These are phyloP conservation scores for Physcia stellaris DNA, from an alignment of 495 filamentous ascomycete genomes.

Conservation along the genomic window DNA sequence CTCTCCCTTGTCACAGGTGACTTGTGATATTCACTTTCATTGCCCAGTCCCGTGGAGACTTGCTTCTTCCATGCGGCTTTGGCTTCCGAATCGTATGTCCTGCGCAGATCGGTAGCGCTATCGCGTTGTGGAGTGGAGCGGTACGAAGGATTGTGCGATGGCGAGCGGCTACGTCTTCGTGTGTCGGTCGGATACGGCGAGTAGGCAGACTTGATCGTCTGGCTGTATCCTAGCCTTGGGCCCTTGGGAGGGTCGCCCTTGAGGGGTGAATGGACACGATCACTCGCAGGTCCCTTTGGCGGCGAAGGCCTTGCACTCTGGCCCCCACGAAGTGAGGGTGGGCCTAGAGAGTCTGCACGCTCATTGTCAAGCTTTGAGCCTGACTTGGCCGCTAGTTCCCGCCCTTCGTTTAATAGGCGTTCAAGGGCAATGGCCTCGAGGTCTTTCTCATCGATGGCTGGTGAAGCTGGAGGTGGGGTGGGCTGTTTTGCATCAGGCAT, in stretches of 20 bases:
- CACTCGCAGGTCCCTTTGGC: constrained; percentile 1
- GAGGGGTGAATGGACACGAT: constrained; percentile 3
- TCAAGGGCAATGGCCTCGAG: constrained; percentile 43
- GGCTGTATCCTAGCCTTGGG: constrained; percentile 11
- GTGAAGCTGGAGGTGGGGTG: constrained; percentile 16
- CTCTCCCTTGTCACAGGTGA: neutral
- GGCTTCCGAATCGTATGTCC: constrained; percentile 10
- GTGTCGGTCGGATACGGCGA: constrained; percentile 1
- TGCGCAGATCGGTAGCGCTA: too few species aligned
- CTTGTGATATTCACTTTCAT: constrained; percentile 8
- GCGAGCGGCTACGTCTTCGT: constrained; percentile 3
- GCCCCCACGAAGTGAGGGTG: constrained; percentile 18
- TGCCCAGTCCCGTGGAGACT: constrained; percentile 12
- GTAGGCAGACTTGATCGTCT: neutral
- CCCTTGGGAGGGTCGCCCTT: constrained; percentile 6
- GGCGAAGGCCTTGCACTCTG: constrained; percentile 9
- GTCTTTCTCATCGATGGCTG: constrained; percentile 42
- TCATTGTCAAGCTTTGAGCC: constrained; percentile 45
- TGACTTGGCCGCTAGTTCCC: constrained; percentile 46
- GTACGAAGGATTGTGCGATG: neutral
- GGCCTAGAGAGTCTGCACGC: constrained; percentile 30
- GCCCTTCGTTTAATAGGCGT: constrained; percentile 43
- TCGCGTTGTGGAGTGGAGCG: neutral
- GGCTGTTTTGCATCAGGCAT: neutral
- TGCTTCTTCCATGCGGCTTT: constrained; percentile 8